A percentile compares a stretch with the other conserved stretches of the same genome.
Conservation (phyloP, 2,329 filamentous ascomycete genomes). For the Claviceps capensis region DNA sequence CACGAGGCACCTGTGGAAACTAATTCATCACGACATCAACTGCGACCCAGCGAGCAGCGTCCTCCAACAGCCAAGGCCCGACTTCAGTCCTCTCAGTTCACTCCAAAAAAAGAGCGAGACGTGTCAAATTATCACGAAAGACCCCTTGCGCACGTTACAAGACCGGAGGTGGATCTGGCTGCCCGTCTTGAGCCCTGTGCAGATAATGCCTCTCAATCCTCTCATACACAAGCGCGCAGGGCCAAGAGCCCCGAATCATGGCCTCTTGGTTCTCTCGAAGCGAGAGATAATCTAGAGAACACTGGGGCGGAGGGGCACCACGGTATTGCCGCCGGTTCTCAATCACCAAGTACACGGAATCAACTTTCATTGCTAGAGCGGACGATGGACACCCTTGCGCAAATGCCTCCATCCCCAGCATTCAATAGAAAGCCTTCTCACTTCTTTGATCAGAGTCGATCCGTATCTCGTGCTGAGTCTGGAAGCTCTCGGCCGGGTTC, state of each 20-base stretch:
- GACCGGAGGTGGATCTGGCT: background rate
- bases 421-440: slow-evolving; percentile 52
- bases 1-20: slow-evolving; percentile 8
- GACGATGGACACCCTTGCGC: slow-evolving; percentile 71
- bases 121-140: slow-evolving; percentile 4
- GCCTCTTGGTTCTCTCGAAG: background rate
- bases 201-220: background rate
- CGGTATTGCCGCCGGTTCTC: slow-evolving; percentile 7
- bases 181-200: background rate
- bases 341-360: slow-evolving; percentile 11
- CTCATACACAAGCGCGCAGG: background rate
- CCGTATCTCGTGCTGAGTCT: slow-evolving; percentile 33
- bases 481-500: slow-evolving; percentile 38
- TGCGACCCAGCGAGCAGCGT: slow-evolving; percentile 7
- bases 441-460: slow-evolving; percentile 56
- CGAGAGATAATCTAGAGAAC: background rate
- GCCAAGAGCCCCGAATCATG: background rate
- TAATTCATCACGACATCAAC: slow-evolving; percentile 10
- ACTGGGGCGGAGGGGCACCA: slow-evolving; percentile 1
- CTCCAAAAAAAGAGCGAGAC: slow-evolving; percentile 6
- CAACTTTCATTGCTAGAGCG: slow-evolving; percentile 61
- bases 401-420: slow-evolving; percentile 64
- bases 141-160: slow-evolving; percentile 3
- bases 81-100: slow-evolving; percentile 8
- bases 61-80: slow-evolving; percentile 2